Conservation (phyloP, 2,329 filamentous ascomycete species). For the Pseudocercospora musae region DNA sequence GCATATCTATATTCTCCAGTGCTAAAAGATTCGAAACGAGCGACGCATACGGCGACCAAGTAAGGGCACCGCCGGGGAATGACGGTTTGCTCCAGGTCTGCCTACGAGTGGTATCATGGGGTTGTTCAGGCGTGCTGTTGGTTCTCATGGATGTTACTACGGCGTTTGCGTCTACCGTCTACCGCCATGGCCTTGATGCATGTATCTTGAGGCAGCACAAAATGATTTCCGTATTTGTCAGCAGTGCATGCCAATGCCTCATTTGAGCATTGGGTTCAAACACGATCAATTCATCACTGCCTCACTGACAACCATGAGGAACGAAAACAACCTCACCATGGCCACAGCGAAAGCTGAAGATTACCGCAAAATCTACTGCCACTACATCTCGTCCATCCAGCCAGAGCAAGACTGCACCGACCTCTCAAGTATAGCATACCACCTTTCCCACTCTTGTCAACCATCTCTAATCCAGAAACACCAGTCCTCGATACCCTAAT, state of each 20-base stretch:
- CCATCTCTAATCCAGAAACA: neutral
- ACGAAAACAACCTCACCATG: neutral
- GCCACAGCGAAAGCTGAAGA: neutral
- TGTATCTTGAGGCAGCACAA: conserved; percentile 25
- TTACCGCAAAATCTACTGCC: neutral
- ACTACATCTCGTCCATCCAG: conserved; percentile 4
- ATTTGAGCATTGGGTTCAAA: neutral
- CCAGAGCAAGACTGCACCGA: neutral
- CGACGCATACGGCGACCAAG: conserved; percentile 23
- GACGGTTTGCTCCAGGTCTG: conserved; percentile 22
- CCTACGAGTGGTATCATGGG: conserved; percentile 23
- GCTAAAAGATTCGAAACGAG: conserved; percentile 20
- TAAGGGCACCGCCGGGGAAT: conserved; percentile 22
- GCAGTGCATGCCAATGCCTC: neutral
- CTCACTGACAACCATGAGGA: neutral
- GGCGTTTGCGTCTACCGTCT: conserved; percentile 21
- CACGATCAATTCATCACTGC: neutral
- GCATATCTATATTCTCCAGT: conserved; percentile 4
- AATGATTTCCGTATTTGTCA: neutral
- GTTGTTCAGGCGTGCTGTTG: conserved; percentile 28
- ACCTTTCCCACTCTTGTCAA: neutral
- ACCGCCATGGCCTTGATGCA: conserved; percentile 19
- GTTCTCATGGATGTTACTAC: conserved; percentile 23
- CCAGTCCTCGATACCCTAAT: neutral
- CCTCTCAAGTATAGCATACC: neutral